Percentiles rank a stretch among this genome's conserved stretches.
phyloP scores from a whole-genome alignment of 352 stramenopile genomes.

The Phytophthora vignae region DNA sequence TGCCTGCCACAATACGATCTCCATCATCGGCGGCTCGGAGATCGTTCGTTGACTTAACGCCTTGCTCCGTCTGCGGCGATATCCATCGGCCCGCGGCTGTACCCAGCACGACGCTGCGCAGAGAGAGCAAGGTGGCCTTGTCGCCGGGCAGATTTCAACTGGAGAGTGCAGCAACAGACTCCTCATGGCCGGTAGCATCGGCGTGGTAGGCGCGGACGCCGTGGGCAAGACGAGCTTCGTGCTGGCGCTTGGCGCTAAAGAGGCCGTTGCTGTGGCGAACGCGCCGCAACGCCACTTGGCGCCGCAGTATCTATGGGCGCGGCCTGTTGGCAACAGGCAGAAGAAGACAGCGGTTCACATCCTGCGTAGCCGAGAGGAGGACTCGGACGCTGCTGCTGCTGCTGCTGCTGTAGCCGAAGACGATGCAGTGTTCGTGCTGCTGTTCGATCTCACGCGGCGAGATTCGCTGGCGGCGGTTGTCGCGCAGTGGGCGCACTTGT shows the following conservation, averaged over 20 bases:
- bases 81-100: conserved; percentile 16
- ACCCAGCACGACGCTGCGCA: conserved; percentile 18
- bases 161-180: background rate
- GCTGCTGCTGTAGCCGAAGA: conserved; percentile 9
- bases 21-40: background rate
- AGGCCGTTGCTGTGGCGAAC: conserved; percentile 7
- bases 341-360: conserved; percentile 31
- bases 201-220: conserved; percentile 48
- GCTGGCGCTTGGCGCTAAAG: conserved; percentile 51
- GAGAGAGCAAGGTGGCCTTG: conserved; percentile 8
- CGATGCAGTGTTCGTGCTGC: conserved; percentile 50
- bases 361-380: conserved; percentile 24
- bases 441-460: conserved; percentile 60
- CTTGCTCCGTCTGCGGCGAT: conserved; percentile 20
- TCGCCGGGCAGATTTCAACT: conserved; percentile 13
- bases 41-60: background rate
- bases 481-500: conserved; percentile 52
- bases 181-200: conserved; percentile 38
- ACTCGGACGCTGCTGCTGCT: background rate
- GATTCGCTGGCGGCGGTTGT: conserved; percentile 50
- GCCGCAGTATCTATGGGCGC: conserved; percentile 32
- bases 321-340: conserved; percentile 13
- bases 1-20: background rate
- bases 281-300: background rate
- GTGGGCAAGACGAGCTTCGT: conserved; percentile 66